Evolutionary conservation across 768 basidiomycete genomes (phyloP).

Genomic region (Lentinula raphanica): DNA sequence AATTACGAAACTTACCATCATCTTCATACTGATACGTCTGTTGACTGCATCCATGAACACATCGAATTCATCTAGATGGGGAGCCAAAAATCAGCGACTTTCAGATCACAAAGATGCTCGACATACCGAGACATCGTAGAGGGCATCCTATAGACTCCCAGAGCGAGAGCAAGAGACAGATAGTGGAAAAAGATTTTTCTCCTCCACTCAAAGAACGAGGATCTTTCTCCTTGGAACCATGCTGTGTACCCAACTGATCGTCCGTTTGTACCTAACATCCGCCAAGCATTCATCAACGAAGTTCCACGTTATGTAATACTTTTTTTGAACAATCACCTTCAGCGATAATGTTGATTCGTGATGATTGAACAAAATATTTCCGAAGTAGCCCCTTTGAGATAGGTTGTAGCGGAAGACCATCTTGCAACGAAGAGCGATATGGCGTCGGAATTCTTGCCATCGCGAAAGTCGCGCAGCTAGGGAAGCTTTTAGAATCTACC

Average conservation of each 20-base stretch:
- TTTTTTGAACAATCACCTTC: conserved; percentile 44
- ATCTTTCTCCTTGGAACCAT: conserved; percentile 62
- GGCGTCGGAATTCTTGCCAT: conserved; percentile 86
- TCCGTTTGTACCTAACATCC: conserved; percentile 87
- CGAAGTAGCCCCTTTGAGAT: conserved; percentile 81
- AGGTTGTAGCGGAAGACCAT: conserved; percentile 79
- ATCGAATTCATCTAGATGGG: conserved; percentile 81
- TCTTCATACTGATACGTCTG: conserved; percentile 88
- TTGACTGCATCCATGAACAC: conserved; percentile 97
- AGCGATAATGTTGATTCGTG: conserved; percentile 54
- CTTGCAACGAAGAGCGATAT: conserved; percentile 86
- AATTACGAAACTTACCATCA: conserved; percentile 73
- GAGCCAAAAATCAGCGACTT: not conserved
- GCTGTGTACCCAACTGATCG: conserved; percentile 63
- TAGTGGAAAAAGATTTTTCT: conserved; percentile 96
- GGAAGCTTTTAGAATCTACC: conserved; percentile 62
- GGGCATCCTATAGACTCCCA: conserved; percentile 97
- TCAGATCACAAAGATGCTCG: not conserved
- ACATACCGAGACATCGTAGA: conserved; percentile 76
- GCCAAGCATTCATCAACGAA: no score
- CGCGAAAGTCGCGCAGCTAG: conserved; percentile 58
- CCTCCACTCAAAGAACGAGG: conserved; percentile 86
- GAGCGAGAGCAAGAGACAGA: conserved; percentile 86
- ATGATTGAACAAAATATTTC: conserved; percentile 87
- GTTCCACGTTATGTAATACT: no score